These are phyloP conservation scores for Haberlea rhodopensis DNA, from an alignment of 257 asterid species.

Conservation along the genomic window DNA sequence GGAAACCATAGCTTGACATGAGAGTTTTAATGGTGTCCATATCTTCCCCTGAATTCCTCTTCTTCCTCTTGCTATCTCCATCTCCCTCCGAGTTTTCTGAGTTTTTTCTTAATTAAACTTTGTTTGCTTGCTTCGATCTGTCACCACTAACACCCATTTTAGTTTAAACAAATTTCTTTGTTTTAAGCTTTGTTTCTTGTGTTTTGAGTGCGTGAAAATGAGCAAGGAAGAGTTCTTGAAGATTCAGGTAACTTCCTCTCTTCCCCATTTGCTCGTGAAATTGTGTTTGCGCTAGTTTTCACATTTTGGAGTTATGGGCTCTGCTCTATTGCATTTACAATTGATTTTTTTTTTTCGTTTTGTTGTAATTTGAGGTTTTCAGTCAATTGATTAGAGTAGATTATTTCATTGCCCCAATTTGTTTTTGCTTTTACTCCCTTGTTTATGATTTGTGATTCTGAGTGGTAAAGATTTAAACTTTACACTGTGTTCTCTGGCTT, in stretches of 20 bases:
- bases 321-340: background rate
- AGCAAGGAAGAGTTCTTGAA: constrained; percentile 57
- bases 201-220: constrained; percentile 35
- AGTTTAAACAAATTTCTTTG: constrained; percentile 22
- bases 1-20: constrained; percentile 27
- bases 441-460: background rate
- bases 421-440: background rate
- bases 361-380: background rate
- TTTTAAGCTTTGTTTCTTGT: constrained; percentile 22
- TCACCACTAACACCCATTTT: background rate
- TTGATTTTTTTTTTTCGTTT: too few species aligned
- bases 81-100: constrained; percentile 20
- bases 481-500: constrained; percentile 18
- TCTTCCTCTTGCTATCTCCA: constrained; percentile 21
- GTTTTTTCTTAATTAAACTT: constrained; percentile 19
- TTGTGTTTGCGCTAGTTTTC: constrained; percentile 5
- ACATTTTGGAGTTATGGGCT: constrained; percentile 19
- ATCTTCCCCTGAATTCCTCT: constrained; percentile 35
- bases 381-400: background rate
- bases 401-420: background rate
- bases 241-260: constrained; percentile 42
- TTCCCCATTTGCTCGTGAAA: constrained; percentile 23
- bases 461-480: constrained; percentile 1
- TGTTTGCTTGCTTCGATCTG: constrained; percentile 49
- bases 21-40: constrained; percentile 57